These are phyloP conservation scores for Phytophthora ramorum DNA, from an alignment of 352 stramenopile species.

Conservation along the genomic window DNA sequence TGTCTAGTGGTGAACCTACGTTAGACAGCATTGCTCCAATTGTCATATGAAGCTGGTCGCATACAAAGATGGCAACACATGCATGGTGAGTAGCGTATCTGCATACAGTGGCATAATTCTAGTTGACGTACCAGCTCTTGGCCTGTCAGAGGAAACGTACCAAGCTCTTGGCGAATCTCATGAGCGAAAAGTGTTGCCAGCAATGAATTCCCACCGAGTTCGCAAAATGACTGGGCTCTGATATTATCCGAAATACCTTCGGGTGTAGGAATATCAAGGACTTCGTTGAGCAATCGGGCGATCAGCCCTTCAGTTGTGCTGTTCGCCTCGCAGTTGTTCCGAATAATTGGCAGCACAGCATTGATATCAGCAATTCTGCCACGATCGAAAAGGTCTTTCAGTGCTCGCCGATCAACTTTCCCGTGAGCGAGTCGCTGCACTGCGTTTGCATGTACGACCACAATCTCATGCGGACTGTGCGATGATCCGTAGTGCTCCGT, in stretches of 20 bases:
- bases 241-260: slow-evolving; percentile 2
- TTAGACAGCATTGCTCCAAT: slow-evolving; percentile 19
- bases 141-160: slow-evolving; percentile 3
- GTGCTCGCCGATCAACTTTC: slow-evolving; percentile 46
- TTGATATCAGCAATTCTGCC: not conserved
- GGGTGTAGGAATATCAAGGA: slow-evolving; percentile 7
- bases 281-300: slow-evolving; percentile 14
- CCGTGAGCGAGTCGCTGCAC: slow-evolving; percentile 42
- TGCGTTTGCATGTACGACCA: slow-evolving; percentile 12
- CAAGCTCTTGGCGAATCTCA: slow-evolving; percentile 41
- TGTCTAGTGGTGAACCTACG: not conserved
- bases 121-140: slow-evolving; percentile 36
- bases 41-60: slow-evolving; percentile 32
- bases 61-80: not conserved
- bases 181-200: slow-evolving; percentile 55
- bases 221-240: slow-evolving; percentile 35
- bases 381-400: slow-evolving; percentile 27
- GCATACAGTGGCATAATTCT: not conserved
- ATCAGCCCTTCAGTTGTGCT: slow-evolving; percentile 10
- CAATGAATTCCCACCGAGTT: slow-evolving; percentile 64
- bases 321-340: not conserved
- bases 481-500: slow-evolving; percentile 32
- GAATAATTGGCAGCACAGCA: not conserved
- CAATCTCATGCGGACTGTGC: slow-evolving; percentile 39
- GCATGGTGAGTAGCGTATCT: not conserved